Evolutionary conservation across 768 basidiomycete genomes (phyloP), one percentile per base, ranked within the genome.

Genomic region (Mrakia blollopis): DNA sequence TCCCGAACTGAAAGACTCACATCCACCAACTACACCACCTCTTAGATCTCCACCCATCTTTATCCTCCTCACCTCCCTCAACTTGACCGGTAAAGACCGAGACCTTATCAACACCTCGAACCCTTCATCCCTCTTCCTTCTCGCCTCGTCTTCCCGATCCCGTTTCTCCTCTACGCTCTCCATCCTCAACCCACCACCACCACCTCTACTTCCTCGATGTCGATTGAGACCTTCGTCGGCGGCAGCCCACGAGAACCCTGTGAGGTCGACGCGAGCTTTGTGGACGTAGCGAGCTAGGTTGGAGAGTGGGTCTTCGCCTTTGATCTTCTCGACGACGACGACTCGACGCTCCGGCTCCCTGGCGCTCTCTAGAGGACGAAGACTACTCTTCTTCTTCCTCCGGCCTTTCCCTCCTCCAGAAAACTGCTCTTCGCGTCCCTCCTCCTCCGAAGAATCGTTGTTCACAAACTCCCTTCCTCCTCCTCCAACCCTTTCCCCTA

Each of bases 71-170:
- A 68, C 39, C 16, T 11, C 21, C 16, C 9, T 68, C 32, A 68
- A 23, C 39, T n/a, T 35, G 1, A 68, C 9, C 7, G 35, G 35
- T 11, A 25, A 39, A 4, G 18, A 21, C 11, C 65, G 65, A 35
- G n/a, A n/a, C n/a, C 35, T 68, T 2, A 35, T 35, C 35, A 68
- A 23, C 35, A 68, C 16, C 65, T 68, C 65, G 25, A 68, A 68
- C 35, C 39, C 65, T 37, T 68, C 37, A 39, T 68, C 65, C 65
- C 65, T 68, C 65, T 39, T 68, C 65, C 18, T 68, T 25, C 37
- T 68, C 35, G 63, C 65, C 23, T 68, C 21, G 10, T 68, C 63
- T 37, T 35, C 37, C 63, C 23, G n/a, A 35, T 35, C 35, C 37
- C 37, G n/a, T n/a, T 16, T 41, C 35, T 35, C 39, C 65, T 68